Evolutionary conservation across 2,329 filamentous ascomycete genomes (phyloP), one percentile per base, ranked within the genome.

Genomic region (Gnomoniopsis smithogilvyi): DNA sequence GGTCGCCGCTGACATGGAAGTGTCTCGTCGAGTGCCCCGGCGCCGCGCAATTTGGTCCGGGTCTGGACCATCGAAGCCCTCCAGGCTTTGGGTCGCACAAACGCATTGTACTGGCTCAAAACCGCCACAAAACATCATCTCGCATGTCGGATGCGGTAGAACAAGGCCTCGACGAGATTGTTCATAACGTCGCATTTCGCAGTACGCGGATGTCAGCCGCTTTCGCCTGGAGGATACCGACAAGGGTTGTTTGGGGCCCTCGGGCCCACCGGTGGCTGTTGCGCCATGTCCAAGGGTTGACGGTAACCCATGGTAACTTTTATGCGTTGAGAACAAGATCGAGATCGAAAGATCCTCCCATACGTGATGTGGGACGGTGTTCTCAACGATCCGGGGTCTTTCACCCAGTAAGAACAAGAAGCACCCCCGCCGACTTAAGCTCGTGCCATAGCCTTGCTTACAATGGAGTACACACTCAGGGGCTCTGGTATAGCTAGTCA

Each of bases 131-230:
- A 30, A 51, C 50, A 36, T 60, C 58, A 60, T 52, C 19, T 15
- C 34, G 41, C 58, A 54, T 43, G 30, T 48, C 47, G 33, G 53
- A n/a, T n/a, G 22, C 46, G 53, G 48, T 41, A 60, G 53, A 56
- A 48, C 46, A n/a, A 34, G 12, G 36, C 3, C 12, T 17, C 33
- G 54, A 60, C 34, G 33, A 30, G 4, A 30, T 30, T 4, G 4
- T 59, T 47, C 57, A 59, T 38, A 59, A 56, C 57, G 45, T 53
- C 22, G 47, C 14, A 26, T 7, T n/a, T n/a, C n/a, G n/a, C 43
- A 17, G 17, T 11, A 3, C 30, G 19, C 50, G 21, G 21, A 6
- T 34, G 19, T 51, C 30, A 41, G 49, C 49, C 33, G 49, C 49
- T 36, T n/a, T n/a, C 21, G 26, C 33, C 22, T 15, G 21, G 45